Evolutionary conservation across 306 rosid genomes (phyloP), one percentile per base, ranked within the genome.

Genomic region (Rosa chinensis): DNA sequence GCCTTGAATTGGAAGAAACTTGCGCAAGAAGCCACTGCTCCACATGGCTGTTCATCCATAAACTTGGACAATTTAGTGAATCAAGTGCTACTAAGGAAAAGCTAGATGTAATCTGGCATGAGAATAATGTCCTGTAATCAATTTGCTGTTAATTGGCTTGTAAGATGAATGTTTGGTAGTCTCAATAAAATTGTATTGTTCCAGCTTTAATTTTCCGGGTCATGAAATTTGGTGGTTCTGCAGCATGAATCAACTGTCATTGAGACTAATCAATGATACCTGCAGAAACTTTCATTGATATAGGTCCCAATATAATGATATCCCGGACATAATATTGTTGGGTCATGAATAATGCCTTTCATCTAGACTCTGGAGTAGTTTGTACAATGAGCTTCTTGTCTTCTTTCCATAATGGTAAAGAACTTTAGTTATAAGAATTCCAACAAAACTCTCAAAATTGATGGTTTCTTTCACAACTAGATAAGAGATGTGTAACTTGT

Each of bases 1-100:
- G 70, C 79, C 68, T 52, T 74, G 48, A 48, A 81, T 49, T 81
- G 49, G 80, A 75, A 81, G 66, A 76, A 58, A 56, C 78, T 81
- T 25, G 80, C 77, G 0, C 55, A 58, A 12, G 79, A 74, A 32
- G 79, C 76, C 47, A 56, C 70, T 17, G 50, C 59, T 74, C 69
- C 79, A 10, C 61, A 55, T 8, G 76, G 81, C 0, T 52, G 58
- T 28, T 78, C 81, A 70, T 40, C 43, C 16, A 56, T 2, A 68
- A 68, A 42, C 73, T 40, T 67, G 23, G 73, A 18, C 50, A 42
- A n/a, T 42, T 18, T 42, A 8, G 73, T 68, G 32, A 18, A 68
- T 23, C 70, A 45, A 43, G 4, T 75, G 20, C 42, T 56, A 6
- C 17, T 43, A 6, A 9, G 45, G 40, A 50, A 72, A 72, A 49